Percentiles rank a stretch among this genome's conserved stretches.
Evolutionary conservation across 2,329 filamentous ascomycete genomes (phyloP).

Genomic region (Fusarium verrucosum): DNA sequence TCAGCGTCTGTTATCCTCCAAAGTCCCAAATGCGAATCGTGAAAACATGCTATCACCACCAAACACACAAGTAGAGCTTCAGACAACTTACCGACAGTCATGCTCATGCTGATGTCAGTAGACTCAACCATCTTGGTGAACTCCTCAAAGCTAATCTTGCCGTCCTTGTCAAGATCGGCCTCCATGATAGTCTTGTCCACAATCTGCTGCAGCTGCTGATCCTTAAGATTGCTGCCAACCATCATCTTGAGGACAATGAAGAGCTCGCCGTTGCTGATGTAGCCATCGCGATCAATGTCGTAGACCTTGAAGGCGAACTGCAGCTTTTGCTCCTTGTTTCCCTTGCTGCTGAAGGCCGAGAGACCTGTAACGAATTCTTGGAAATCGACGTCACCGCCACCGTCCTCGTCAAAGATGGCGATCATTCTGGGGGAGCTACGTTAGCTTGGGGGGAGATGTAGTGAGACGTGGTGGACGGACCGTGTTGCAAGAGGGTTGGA

Average conservation of each 20-base stretch:
- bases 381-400: slow-evolving; percentile 97
- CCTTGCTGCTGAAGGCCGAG: slow-evolving; percentile 95
- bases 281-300: slow-evolving; percentile 98
- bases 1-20: slow-evolving; percentile 11
- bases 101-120: slow-evolving; percentile 80
- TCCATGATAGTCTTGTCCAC: slow-evolving; percentile 99
- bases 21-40: not conserved
- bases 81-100: slow-evolving; percentile 70
- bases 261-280: slow-evolving; percentile 97
- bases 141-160: slow-evolving; percentile 99
- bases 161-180: slow-evolving; percentile 93
- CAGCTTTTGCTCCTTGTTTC: slow-evolving; percentile 99
- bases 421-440: slow-evolving; percentile 76
- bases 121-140: slow-evolving; percentile 99
- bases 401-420: slow-evolving; percentile 98
- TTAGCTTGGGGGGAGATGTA: slow-evolving; percentile 8
- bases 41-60: not conserved
- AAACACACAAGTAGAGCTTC: not conserved
- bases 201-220: slow-evolving; percentile 98
- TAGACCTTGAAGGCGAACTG: slow-evolving; percentile 99
- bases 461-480: slow-evolving; percentile 55
- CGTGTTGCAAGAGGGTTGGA: slow-evolving; percentile 97
- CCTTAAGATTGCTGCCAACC: slow-evolving; percentile 98
- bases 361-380: slow-evolving; percentile 97
- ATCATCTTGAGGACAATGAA: slow-evolving; percentile 99